Base-by-base conservation (phyloP, 2,329 filamentous ascomycete species). In the Neophaeococcomyces aloes region DNA sequence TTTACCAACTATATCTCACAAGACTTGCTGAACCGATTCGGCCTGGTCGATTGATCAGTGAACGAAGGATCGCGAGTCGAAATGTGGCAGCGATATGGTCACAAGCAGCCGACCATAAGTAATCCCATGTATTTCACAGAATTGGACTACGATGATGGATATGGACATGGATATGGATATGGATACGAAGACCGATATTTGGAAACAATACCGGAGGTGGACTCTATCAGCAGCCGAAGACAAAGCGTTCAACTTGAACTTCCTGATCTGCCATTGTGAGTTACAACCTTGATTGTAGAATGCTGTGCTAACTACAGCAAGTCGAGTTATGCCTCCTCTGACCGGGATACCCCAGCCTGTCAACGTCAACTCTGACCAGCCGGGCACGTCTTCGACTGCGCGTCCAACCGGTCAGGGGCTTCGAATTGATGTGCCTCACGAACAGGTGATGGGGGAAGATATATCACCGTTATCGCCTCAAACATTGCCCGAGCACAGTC, bases 311-410 rank as follows among this genome's bases (percentile, higher is more conserved):
- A 34, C 30, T 6, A 29, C 11, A 6, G 29, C 44, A 37, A 51
- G 52, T 47, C 54, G 50, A 30, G 47, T 50, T 37, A 50, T 53
- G 7, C 52, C 50, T 44, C 46, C 50, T 21, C 48, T 45, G 49
- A 45, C 27, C 33, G 47, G 49, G 15, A 15, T 38, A 43, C 10
- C 41, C 38, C 31, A 50, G 42, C 29, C 50, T 42, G 23, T 79
- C 25, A 81, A 80, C 13, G 53, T 78, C 36, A 81, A 83, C 58
- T 77, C 78, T 35, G 70, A 75, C 57, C 70, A 49, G 25, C 17
- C 52, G 55, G 35, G 47, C 32, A 53, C 11, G 42, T 40, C 31
- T 35, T 6, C 32, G 29, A 42, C 38, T 17, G 34, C 45, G 31
- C 40, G 23, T 44, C 21, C 47, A 33, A 15, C 47, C 31, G 42